Conservation (phyloP, 1,284 basidiomycete genomes). For the Dichomitus squalens region DNA sequence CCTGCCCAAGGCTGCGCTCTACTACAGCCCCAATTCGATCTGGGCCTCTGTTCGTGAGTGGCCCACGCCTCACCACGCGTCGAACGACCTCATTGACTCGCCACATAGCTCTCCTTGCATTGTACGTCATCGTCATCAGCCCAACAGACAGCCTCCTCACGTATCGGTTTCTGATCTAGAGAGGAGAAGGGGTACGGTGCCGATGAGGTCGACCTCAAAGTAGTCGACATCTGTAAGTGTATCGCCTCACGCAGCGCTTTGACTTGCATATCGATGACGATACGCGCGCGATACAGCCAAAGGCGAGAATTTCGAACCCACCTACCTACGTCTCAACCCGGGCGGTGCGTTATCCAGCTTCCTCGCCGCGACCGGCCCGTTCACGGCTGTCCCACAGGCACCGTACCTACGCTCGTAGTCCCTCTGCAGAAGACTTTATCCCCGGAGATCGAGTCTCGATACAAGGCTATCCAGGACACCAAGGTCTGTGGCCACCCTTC, state of each 20-base stretch:
- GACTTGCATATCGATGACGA: constrained; percentile 4
- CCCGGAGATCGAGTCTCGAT: constrained; percentile 75
- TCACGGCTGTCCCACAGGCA: constrained; percentile 46
- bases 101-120: constrained; percentile 45
- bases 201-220: constrained; percentile 65
- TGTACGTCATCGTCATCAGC: constrained; percentile 40
- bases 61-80: not conserved
- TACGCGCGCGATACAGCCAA: constrained; percentile 43
- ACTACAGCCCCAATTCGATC: constrained; percentile 53
- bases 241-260: not conserved
- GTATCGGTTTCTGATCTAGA: constrained; percentile 35
- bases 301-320: constrained; percentile 67
- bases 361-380: not conserved
- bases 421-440: constrained; percentile 75
- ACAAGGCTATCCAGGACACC: constrained; percentile 78
- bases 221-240: constrained; percentile 59
- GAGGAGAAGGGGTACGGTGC: constrained; percentile 74
- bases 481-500: constrained; percentile 49
- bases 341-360: constrained; percentile 51
- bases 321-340: constrained; percentile 76
- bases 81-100: constrained; percentile 4
- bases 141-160: constrained; percentile 8
- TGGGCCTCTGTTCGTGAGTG: constrained; percentile 65
- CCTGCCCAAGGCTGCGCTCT: constrained; percentile 39
- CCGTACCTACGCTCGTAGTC: constrained; percentile 85